These are phyloP conservation scores for Macrolepiota dolichaula DNA, from an alignment of 768 basidiomycete genomes.

Conservation along the genomic window DNA sequence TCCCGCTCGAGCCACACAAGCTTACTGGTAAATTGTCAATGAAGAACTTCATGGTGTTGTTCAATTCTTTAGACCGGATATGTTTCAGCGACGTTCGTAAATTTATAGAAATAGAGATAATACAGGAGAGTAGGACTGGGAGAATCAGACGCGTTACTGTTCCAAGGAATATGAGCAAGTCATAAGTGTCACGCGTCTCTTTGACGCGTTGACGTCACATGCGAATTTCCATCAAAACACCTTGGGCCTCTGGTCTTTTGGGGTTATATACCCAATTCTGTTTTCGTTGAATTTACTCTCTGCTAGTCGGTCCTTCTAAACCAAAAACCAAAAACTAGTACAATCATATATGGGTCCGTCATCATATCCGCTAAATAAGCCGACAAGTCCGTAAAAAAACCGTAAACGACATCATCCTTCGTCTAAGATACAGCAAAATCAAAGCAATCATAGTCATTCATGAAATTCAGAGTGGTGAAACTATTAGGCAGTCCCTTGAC, in stretches of 20 bases:
- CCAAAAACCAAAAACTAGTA: no score
- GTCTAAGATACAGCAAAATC: constrained; percentile 1
- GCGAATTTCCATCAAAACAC: not conserved
- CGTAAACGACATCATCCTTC: not conserved
- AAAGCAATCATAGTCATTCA: not conserved
- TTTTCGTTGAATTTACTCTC: no score
- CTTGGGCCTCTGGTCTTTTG: no score
- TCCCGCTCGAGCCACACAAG: constrained; percentile 10
- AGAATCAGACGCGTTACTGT: not conserved
- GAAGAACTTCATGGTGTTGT: constrained; percentile 67
- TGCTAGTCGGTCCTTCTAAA: no score
- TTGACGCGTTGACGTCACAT: constrained; percentile 4
- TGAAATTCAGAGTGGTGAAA: not conserved
- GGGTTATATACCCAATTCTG: no score
- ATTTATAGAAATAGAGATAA: not conserved
- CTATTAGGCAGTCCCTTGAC: not conserved
- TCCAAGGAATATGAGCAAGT: not conserved
- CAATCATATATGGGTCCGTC: no score
- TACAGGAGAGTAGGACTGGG: not conserved
- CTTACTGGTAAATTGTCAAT: constrained; percentile 79
- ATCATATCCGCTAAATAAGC: no score
- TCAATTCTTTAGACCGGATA: not conserved
- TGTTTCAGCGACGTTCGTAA: not conserved
- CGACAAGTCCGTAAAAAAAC: not conserved
- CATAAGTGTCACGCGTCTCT: not conserved